Percentiles rank a stretch among this genome's conserved stretches.
Conservation (phyloP, 2,329 filamentous ascomycete genomes). For the Polytolypa hystricis region DNA sequence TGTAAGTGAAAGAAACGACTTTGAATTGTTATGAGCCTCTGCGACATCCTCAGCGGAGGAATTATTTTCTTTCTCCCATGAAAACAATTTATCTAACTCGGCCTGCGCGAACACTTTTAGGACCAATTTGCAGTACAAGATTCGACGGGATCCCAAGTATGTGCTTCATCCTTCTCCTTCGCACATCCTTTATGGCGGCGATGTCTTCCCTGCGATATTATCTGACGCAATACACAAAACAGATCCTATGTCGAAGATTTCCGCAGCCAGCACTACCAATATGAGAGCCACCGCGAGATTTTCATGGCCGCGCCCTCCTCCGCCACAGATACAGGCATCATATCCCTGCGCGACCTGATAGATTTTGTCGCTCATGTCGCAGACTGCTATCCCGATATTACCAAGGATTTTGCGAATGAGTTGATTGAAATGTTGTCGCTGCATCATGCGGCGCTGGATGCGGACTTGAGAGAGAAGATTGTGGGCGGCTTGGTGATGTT, state of each 20-base stretch:
- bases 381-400: constrained; percentile 81
- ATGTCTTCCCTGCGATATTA: background rate
- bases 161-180: constrained; percentile 18
- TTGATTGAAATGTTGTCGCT: constrained; percentile 68
- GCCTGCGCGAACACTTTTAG: constrained; percentile 30
- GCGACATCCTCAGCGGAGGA: background rate
- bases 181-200: background rate
- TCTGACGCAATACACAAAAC: constrained; percentile 2
- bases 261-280: constrained; percentile 76
- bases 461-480: constrained; percentile 84
- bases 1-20: constrained; percentile 39
- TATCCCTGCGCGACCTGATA: constrained; percentile 81
- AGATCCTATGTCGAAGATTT: constrained; percentile 88
- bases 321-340: constrained; percentile 64
- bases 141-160: constrained; percentile 70
- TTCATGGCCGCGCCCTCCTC: constrained; percentile 75
- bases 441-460: constrained; percentile 72
- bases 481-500: constrained; percentile 81
- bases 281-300: constrained; percentile 81
- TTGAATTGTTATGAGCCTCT: constrained; percentile 6
- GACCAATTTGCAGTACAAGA: constrained; percentile 83
- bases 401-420: constrained; percentile 64
- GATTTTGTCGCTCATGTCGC: constrained; percentile 90
- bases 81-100: no score
- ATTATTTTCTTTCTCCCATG: no score